Evolutionary conservation across 2,329 filamentous ascomycete species (phyloP), one percentile per base, ranked within the genome.

Genomic region (Venturia asperata): DNA sequence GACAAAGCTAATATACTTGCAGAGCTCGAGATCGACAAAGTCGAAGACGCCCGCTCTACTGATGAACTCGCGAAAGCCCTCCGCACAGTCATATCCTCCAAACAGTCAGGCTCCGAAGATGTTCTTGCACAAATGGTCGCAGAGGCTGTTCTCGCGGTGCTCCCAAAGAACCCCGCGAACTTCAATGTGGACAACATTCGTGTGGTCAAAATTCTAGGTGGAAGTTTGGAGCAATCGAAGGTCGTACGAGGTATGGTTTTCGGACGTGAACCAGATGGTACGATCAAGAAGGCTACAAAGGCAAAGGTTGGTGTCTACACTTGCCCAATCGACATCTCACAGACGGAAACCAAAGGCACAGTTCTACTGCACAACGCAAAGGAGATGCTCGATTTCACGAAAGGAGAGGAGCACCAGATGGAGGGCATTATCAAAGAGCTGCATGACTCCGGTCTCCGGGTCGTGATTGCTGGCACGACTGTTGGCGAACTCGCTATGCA

Each of bases 181-280:
- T 99, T 99, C 85, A 99, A 97, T 78, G 92, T 99, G 69, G 94
- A 99, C 82, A 99, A 99, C 77, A 88, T 99, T 72, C 90, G 94
- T 67, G 95, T 99, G 66, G 95, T 99, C 72, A 99, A 99, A 85
- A 99, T 99, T 73, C 97, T 99, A 93, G 94, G 94, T 71, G 93
- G 94, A 69, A 92, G 89, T 75, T 81, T 99, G 74, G 91, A 95
- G 73, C 92, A 99, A 81, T 96, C 92, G 77, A 87, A 86, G 70
- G 93, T 99, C 17, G 89, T 99, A 67, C 95, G 90, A 83, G 94
- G 94, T 70, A 99, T 99, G 94, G 95, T 99, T 63, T 97, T 99
- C 75, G 88, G 91, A 72, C 89, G 95, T 75, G 90, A 96, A 78
- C 94, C 94, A n/a, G 89, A 96, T 74, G 92, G 93, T 61, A 79